phyloP scores from a whole-genome alignment of 257 asterid species.

The Jaltomata sinuosa region DNA sequence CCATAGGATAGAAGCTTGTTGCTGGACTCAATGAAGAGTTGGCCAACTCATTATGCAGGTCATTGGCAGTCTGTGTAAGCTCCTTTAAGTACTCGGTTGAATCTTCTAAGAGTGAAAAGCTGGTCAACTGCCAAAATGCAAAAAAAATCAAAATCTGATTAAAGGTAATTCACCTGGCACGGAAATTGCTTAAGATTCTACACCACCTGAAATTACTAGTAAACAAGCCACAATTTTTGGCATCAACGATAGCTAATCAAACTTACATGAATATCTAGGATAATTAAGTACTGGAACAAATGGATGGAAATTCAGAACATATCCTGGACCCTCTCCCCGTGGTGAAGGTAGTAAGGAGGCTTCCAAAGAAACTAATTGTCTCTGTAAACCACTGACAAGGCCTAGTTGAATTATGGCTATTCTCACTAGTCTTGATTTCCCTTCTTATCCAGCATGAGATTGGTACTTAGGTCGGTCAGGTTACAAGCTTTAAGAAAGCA shows the following conservation, averaged over 20 bases:
- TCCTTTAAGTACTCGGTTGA: conserved; percentile 70
- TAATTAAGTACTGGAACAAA: background rate
- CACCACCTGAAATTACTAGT: background rate
- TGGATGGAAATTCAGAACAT: background rate
- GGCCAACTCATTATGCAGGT: conserved; percentile 61
- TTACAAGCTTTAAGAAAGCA: background rate
- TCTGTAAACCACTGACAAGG: background rate
- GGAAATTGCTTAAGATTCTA: background rate
- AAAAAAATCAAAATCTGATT: background rate
- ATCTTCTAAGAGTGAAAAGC: conserved; percentile 79
- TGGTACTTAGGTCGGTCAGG: background rate
- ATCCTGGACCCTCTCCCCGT: background rate
- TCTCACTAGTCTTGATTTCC: background rate
- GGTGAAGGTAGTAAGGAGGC: background rate
- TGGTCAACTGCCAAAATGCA: conserved; percentile 49
- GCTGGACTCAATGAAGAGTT: conserved; percentile 27
- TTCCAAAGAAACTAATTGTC: background rate
- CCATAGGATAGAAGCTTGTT: conserved; percentile 39
- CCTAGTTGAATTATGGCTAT: background rate
- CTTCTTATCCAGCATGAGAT: background rate
- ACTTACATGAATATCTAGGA: background rate
- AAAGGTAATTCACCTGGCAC: background rate
- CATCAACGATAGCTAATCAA: background rate
- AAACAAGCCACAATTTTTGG: background rate
- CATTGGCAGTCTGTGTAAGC: conserved; percentile 56